Evolutionary conservation across 176 grass and related monocot genomes (phyloP), one percentile per base, ranked within the genome.

Genomic region (Saccharum officinarum): DNA sequence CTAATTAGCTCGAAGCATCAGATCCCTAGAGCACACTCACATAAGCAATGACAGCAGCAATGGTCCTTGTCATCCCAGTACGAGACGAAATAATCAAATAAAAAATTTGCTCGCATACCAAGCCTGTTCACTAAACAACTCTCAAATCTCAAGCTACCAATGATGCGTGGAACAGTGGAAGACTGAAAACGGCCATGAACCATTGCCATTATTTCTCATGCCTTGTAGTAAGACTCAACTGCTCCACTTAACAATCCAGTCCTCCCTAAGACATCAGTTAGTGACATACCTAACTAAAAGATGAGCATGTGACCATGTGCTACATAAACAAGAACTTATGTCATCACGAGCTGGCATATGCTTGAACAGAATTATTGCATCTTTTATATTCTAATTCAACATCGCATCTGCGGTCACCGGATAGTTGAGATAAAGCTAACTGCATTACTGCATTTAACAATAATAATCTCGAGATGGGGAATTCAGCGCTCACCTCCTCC

Each of bases 401-500:
- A 84, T 10, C 33, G 41, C 25, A 22, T 81, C 80, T 9, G 6
- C 7, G 40, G 10, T 41, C 42, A 37, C 18, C 1, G 6, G 7
- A 69, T 33, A 64, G 30, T 46, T 62, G 28, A 33, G 38, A 41
- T 75, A 61, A 78, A 86, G 78, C 63, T 85, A 79, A 30, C 20
- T 3, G 39, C 75, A 52, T 76, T 84, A 37, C 54, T 42, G 78
- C 68, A 67, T 60, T 54, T 73, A 65, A 12, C 41, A 85, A n/a
- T 37, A 42, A 17, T 44, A 52, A 41, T 78, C 18, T 68, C 75
- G 60, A 74, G 42, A 83, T 28, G 31, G n/a, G 49, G 33, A 63
- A 82, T 80, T 45, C 44, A 85, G 52, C 9, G 63, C 88, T 85
- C 67, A 91, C 86, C 92, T 94, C 86, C 92, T 94, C 82, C 80